Conservation (phyloP, 306 rosid genomes). For the Datisca glomerata region DNA sequence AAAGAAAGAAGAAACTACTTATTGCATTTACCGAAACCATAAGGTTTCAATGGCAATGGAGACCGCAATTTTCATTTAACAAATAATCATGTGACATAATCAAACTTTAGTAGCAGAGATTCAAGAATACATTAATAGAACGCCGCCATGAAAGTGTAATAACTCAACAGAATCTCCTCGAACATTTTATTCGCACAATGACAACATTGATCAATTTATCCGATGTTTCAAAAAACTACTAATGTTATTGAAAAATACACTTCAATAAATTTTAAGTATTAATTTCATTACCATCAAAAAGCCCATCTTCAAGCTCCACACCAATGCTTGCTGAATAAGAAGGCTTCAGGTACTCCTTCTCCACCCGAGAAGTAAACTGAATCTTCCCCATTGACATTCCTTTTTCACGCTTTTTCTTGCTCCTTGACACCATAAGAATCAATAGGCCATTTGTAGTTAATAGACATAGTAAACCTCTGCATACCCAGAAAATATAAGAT, state of each 20-base stretch:
- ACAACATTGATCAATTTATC: no score
- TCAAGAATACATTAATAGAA: no score
- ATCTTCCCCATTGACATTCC: slow-evolving; percentile 43
- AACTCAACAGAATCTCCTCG: no score
- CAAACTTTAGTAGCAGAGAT: no score
- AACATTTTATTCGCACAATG: no score
- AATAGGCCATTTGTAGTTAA: slow-evolving; percentile 15
- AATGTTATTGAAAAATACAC: neutral
- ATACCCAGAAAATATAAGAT: slow-evolving; percentile 1
- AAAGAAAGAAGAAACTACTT: neutral
- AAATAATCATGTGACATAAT: no score
- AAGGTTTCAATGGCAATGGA: no score
- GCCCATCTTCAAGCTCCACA: slow-evolving; percentile 91
- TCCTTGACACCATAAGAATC: slow-evolving; percentile 29
- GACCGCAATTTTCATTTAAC: no score
- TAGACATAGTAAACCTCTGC: slow-evolving; percentile 4
- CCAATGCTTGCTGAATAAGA: slow-evolving; percentile 89
- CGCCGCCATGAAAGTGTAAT: no score
- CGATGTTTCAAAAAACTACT: no score
- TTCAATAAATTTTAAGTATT: neutral
- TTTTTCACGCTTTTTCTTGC: slow-evolving; percentile 51
- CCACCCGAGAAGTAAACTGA: slow-evolving; percentile 76
- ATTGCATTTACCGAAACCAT: no score
- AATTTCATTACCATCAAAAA: slow-evolving; percentile 65
- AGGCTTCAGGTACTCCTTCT: slow-evolving; percentile 91